These are phyloP conservation scores for Saturnispora kantuleensis DNA, from an alignment of 805 yeast genomes.

Conservation along the genomic window DNA sequence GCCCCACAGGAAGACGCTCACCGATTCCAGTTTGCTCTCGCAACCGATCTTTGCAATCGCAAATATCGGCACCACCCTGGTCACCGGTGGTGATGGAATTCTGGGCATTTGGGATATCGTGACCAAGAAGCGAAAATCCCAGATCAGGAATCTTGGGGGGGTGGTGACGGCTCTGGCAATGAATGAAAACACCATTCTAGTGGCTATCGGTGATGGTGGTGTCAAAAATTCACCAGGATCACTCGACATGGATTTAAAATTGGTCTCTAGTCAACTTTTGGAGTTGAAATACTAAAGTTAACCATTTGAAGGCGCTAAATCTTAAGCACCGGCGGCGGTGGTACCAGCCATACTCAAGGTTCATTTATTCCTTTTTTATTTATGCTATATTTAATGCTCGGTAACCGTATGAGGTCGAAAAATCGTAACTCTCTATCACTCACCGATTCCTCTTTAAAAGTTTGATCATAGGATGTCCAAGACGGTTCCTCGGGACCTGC, in stretches of 20 bases:
- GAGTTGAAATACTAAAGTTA: constrained; percentile 2
- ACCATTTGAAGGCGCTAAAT: not conserved
- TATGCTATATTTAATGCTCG: no score
- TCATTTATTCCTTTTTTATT: no score
- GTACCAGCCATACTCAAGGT: no score
- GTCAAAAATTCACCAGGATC: constrained; percentile 6
- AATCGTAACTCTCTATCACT: no score
- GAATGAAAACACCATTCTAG: not conserved
- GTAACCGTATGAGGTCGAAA: no score
- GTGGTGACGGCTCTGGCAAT: constrained; percentile 4
- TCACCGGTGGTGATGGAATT: constrained; percentile 18
- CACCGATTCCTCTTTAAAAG: no score
- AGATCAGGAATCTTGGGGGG: constrained; percentile 5
- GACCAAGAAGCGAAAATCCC: constrained; percentile 14
- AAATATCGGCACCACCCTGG: not conserved
- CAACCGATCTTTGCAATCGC: constrained; percentile 14
- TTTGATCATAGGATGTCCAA: constrained; percentile 1
- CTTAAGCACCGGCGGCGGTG: not conserved
- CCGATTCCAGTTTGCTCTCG: constrained; percentile 18
- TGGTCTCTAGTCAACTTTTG: constrained; percentile 1
- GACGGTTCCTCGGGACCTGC: not conserved
- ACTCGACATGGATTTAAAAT: constrained; percentile 1
- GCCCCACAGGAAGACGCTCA: constrained; percentile 48
- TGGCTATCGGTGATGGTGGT: constrained; percentile 7
- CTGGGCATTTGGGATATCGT: constrained; percentile 26